A percentile compares a stretch with the other conserved stretches of the same genome.
Evolutionary conservation across 441 rosid genomes (phyloP).

Genomic region (Gossypium schwendimanii): DNA sequence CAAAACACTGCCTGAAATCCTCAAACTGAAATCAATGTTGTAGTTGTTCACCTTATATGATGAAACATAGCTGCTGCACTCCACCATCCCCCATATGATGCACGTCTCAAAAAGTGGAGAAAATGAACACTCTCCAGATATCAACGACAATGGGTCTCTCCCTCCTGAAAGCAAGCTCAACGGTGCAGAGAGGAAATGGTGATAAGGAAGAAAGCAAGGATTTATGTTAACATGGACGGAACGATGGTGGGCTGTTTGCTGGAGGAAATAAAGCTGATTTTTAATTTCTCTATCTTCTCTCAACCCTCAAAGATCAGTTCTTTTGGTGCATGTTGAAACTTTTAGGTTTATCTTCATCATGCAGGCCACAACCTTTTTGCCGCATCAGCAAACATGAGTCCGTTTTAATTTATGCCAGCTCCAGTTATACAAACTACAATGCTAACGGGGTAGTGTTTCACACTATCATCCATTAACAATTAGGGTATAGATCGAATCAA

Average conservation of each 20-base stretch:
- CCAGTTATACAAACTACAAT: background rate
- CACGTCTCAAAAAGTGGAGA: background rate
- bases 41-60: background rate
- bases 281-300: background rate
- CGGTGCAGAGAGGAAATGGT: background rate
- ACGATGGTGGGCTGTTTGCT: no score
- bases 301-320: background rate
- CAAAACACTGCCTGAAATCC: background rate
- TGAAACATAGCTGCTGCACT: background rate
- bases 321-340: background rate
- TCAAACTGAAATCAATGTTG: background rate
- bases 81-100: background rate
- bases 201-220: no score
- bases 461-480: background rate
- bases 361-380: background rate
- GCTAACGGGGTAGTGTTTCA: background rate
- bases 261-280: background rate
- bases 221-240: no score
- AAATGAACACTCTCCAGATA: background rate
- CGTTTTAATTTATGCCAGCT: conserved; percentile 1
- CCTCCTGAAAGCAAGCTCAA: background rate
- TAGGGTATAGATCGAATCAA: background rate
- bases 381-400: background rate
- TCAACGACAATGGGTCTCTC: background rate
- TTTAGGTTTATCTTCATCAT: no score